Conservation (phyloP, 495 filamentous ascomycete genomes). For the Podospora pseudoanserina region DNA sequence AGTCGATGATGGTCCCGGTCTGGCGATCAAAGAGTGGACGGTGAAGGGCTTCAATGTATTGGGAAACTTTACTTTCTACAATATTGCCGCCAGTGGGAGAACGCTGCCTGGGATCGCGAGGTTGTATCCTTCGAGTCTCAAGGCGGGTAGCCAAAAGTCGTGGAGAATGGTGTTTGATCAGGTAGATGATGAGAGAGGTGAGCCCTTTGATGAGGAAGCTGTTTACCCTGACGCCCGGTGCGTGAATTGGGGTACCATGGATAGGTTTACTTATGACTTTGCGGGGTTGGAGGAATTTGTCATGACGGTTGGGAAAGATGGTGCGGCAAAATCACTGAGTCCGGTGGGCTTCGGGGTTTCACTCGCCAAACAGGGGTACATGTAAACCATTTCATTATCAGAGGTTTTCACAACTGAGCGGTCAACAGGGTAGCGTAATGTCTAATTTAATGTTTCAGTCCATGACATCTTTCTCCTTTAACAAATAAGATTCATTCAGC, state of each 20-base stretch:
- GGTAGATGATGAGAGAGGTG: slow-evolving; percentile 1
- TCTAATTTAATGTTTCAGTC: no score
- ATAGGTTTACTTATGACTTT: slow-evolving; percentile 2
- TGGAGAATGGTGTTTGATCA: slow-evolving; percentile 11
- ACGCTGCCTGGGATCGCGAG: background rate
- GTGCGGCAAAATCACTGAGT: background rate
- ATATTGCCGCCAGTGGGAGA: background rate
- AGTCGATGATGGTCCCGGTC: slow-evolving; percentile 6
- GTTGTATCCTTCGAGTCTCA: slow-evolving; percentile 6
- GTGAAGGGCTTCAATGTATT: slow-evolving; percentile 2
- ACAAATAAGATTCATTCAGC: no score
- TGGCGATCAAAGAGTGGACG: slow-evolving; percentile 1
- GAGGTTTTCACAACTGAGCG: no score
- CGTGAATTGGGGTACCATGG: slow-evolving; percentile 9
- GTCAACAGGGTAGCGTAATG: no score
- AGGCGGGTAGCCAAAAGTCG: slow-evolving; percentile 1
- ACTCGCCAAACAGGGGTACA: background rate
- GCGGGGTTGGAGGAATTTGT: slow-evolving; percentile 2
- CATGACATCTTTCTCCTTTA: no score
- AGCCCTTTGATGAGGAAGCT: slow-evolving; percentile 2
- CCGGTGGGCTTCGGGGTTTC: background rate
- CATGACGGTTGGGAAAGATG: background rate
- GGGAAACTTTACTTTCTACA: background rate
- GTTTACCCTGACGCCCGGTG: background rate
- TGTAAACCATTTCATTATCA: no score